Percentiles rank a stretch among this genome's conserved stretches.
Conservation (phyloP, 495 filamentous ascomycete genomes). For the Trichoderma gamsii region DNA sequence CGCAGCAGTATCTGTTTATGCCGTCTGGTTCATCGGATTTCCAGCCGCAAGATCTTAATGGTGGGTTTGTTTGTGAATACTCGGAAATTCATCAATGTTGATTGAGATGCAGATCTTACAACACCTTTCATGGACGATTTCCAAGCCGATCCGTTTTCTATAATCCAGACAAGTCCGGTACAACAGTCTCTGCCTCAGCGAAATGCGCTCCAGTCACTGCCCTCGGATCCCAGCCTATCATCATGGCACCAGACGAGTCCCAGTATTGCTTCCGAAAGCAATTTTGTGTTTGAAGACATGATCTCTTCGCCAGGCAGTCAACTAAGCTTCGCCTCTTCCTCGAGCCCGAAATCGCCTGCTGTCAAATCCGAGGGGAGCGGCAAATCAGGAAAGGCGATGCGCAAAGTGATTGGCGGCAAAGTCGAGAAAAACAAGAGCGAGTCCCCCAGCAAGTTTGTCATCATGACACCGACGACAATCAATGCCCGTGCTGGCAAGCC, state of each 20-base stretch:
- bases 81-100: background rate
- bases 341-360: constrained; percentile 30
- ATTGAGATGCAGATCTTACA: background rate
- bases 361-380: constrained; percentile 26
- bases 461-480: constrained; percentile 42
- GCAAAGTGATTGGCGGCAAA: constrained; percentile 29
- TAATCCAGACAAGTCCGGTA: background rate
- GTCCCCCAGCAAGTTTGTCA: constrained; percentile 35
- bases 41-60: background rate
- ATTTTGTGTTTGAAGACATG: constrained; percentile 33
- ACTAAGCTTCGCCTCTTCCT: constrained; percentile 21
- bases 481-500: constrained; percentile 35
- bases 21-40: background rate
- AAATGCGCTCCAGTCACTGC: background rate
- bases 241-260: constrained; percentile 36
- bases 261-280: constrained; percentile 27
- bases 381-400: constrained; percentile 28
- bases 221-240: constrained; percentile 9
- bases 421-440: constrained; percentile 34
- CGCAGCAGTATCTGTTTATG: constrained; percentile 11
- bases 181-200: constrained; percentile 14
- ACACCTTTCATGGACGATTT: background rate
- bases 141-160: background rate
- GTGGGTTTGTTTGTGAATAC: background rate
- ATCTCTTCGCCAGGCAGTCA: constrained; percentile 28